Evolutionary conservation across 257 asterid genomes (phyloP).

Genomic region (Gentiana macrophylla): DNA sequence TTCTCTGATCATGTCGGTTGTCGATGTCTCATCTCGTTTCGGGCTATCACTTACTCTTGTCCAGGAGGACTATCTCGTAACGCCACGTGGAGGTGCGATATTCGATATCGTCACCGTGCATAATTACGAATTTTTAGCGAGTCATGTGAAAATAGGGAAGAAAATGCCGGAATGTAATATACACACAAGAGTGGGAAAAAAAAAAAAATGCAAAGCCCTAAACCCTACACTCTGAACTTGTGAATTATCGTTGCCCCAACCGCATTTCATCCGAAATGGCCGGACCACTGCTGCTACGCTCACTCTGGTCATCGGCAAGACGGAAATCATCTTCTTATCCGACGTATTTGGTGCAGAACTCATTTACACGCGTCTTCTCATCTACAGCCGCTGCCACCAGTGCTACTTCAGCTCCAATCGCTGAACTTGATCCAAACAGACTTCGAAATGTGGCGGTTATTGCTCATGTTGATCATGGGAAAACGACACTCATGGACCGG

Average conservation of each 20-base stretch:
- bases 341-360: too few relatives aligned
- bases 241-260: background rate
- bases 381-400: constrained; percentile 31
- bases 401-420: constrained; percentile 19
- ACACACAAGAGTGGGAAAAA: too few relatives aligned
- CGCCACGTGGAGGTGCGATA: too few relatives aligned
- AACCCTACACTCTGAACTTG: background rate
- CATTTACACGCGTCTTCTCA: constrained; percentile 31
- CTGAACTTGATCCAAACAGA: constrained; percentile 46
- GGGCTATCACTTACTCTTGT: too few relatives aligned
- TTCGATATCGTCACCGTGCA: too few relatives aligned
- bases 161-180: too few relatives aligned
- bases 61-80: too few relatives aligned
- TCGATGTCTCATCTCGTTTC: too few relatives aligned
- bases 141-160: too few relatives aligned
- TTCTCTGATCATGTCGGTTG: too few relatives aligned
- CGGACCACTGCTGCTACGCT: constrained; percentile 54
- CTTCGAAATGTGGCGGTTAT: constrained; percentile 93
- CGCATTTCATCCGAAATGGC: constrained; percentile 32
- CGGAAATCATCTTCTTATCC: constrained; percentile 16
- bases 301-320: constrained; percentile 46
- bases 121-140: too few relatives aligned
- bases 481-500: constrained; percentile 97
- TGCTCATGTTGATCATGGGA: constrained; percentile 97
- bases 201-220: too few relatives aligned